Evolutionary conservation across 1,284 basidiomycete genomes (phyloP), one percentile per base, ranked within the genome.

Genomic region (Exobasidium cylindrosporum): DNA sequence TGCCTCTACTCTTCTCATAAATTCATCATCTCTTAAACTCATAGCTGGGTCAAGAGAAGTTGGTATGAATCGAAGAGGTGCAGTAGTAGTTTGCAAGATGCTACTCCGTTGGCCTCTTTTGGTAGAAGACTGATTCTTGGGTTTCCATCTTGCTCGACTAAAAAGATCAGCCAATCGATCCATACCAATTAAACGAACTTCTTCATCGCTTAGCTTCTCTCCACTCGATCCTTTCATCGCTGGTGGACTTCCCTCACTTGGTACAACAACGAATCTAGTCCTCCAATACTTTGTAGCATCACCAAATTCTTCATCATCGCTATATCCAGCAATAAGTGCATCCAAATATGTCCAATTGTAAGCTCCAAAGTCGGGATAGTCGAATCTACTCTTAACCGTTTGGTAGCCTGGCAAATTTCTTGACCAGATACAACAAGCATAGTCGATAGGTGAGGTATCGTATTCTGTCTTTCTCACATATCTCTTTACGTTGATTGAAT

Each of bases 231-330:
- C 74, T 55, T 61, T 67, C 74, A 68, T 81, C 54, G 63, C 70
- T 60, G 92, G 84, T 63, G 87, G 89, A 35, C 85, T 84, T 61
- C 88, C 88, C 10, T 86, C 84, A 0, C 90, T 88, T 0, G 95
- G 95, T 52, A 97, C 90, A 21, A 98, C 86, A 26, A 97, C 85
- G 76, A 97, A 96, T n/a, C 94, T 85, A 0, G 93, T 96, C 4
- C 94, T 86, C 91, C 94, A 97, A 77, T 95, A 96, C 17, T 68
- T 66, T 54, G 71, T 63, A 55, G 65, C 72, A 54, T 76, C 77
- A 47, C 65, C 75, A 53, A 80, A 76, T 57, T 65, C 60, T 61
- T 74, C 70, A 62, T 63, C 61, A 59, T 76, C 69, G 32, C 67
- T 55, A 59, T 71, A 67, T 2, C 81, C 81, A 0, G 81, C 79